Percentiles rank a stretch among this genome's conserved stretches.
phyloP scores from a whole-genome alignment of 805 yeast genomes.

The Osmozyma mogii region DNA sequence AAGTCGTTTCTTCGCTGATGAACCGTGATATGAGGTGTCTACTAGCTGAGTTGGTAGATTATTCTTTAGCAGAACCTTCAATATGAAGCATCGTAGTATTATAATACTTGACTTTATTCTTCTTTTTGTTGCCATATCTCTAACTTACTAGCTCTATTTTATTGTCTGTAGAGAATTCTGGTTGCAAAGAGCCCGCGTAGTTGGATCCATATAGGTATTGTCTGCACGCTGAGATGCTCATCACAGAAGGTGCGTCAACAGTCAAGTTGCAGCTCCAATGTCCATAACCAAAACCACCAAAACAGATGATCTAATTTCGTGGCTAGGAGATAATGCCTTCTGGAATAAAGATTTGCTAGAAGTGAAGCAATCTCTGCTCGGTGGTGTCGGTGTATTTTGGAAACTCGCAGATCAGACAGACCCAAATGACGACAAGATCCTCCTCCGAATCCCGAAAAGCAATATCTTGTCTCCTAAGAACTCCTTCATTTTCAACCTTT shows the following conservation, averaged over 20 bases:
- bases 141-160: too few species aligned
- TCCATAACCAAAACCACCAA: slow-evolving; percentile 12
- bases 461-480: slow-evolving; percentile 52
- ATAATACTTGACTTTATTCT: too few species aligned
- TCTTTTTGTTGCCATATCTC: too few species aligned
- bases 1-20: too few species aligned
- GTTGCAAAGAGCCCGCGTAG: too few species aligned
- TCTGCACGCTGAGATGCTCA: slow-evolving; percentile 12
- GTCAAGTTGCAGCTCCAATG: slow-evolving; percentile 5
- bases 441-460: slow-evolving; percentile 56
- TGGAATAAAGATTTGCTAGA: slow-evolving; percentile 47
- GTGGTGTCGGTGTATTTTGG: slow-evolving; percentile 73
- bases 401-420: slow-evolving; percentile 16
- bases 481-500: slow-evolving; percentile 55
- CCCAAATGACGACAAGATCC: slow-evolving; percentile 23
- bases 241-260: slow-evolving; percentile 6
- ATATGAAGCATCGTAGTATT: too few species aligned
- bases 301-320: slow-evolving; percentile 28
- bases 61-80: too few species aligned
- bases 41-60: too few species aligned
- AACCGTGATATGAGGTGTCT: too few species aligned
- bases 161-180: too few species aligned
- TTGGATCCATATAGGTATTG: too few species aligned
- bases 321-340: slow-evolving; percentile 52
- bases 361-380: slow-evolving; percentile 35